Evolutionary conservation across 768 basidiomycete species (phyloP).

Genomic region (Boletus sensibilis): DNA sequence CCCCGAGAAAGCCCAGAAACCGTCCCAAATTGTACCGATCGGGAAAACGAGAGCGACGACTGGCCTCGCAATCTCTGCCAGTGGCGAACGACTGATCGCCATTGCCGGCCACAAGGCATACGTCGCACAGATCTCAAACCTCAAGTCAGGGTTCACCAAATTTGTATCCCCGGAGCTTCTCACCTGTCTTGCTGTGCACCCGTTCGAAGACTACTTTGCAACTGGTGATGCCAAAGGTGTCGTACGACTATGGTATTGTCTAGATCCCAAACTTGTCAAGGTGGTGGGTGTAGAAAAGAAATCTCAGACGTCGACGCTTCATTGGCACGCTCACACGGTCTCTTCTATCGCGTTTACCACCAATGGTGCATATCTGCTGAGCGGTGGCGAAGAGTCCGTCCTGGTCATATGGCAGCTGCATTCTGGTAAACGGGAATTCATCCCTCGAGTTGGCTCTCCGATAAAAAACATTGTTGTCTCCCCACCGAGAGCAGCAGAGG

Average conservation of each 20-base stretch:
- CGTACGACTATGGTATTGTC: conserved; percentile 91
- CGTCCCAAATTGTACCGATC: conserved; percentile 52
- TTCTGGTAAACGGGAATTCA: conserved; percentile 84
- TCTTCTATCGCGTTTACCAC: conserved; percentile 82
- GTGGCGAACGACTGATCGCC: conserved; percentile 75
- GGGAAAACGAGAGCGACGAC: conserved; percentile 67
- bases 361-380: conserved; percentile 90
- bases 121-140: conserved; percentile 57
- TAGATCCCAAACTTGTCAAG: conserved; percentile 57
- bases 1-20: conserved; percentile 42
- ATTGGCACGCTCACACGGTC: conserved; percentile 97
- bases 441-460: conserved; percentile 88
- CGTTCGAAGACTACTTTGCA: conserved; percentile 89
- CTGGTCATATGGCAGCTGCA: conserved; percentile 97
- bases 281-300: conserved; percentile 69
- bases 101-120: conserved; percentile 77
- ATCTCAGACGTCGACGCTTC: conserved; percentile 80
- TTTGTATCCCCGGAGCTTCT: conserved; percentile 78
- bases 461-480: conserved; percentile 69
- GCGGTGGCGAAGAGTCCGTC: conserved; percentile 93
- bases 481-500: conserved; percentile 52
- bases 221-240: conserved; percentile 87
- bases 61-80: conserved; percentile 70
- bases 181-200: conserved; percentile 86
- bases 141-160: conserved; percentile 72